Evolutionary conservation across 306 rosid genomes (phyloP).

Genomic region (Phaseolus lunatus): DNA sequence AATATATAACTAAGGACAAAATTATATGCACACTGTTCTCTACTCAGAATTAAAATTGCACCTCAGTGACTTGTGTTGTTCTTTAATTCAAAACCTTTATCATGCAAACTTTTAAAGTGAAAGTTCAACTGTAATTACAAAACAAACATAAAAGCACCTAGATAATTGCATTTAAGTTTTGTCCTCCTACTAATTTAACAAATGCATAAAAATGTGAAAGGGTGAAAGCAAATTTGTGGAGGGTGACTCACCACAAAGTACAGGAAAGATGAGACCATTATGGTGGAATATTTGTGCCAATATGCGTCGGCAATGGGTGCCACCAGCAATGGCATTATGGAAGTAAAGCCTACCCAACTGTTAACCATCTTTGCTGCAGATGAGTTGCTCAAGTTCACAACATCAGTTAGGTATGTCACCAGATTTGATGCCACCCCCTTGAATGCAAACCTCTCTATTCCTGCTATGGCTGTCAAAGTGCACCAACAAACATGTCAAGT

Average conservation of each 20-base stretch:
- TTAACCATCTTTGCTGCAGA: conserved; percentile 91
- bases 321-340: conserved; percentile 81
- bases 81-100: background rate
- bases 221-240: conserved; percentile 30
- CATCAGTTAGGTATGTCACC: conserved; percentile 85
- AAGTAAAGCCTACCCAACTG: conserved; percentile 88
- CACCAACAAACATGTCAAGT: conserved; percentile 19
- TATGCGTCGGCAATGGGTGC: conserved; percentile 91
- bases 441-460: conserved; percentile 93
- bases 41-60: background rate
- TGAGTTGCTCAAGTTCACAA: conserved; percentile 80
- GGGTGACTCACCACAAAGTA: conserved; percentile 73
- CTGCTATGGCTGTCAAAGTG: conserved; percentile 68
- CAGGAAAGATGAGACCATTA: conserved; percentile 68
- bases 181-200: background rate
- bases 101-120: background rate
- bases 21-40: background rate
- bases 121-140: background rate
- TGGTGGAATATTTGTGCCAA: conserved; percentile 78
- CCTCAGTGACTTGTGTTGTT: background rate
- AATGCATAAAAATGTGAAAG: background rate
- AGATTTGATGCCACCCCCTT: conserved; percentile 91
- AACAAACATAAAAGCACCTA: background rate
- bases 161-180: background rate
- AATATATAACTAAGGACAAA: background rate